Base-by-base conservation (phyloP, 306 rosid genomes). In the Styphnolobium japonicum region DNA sequence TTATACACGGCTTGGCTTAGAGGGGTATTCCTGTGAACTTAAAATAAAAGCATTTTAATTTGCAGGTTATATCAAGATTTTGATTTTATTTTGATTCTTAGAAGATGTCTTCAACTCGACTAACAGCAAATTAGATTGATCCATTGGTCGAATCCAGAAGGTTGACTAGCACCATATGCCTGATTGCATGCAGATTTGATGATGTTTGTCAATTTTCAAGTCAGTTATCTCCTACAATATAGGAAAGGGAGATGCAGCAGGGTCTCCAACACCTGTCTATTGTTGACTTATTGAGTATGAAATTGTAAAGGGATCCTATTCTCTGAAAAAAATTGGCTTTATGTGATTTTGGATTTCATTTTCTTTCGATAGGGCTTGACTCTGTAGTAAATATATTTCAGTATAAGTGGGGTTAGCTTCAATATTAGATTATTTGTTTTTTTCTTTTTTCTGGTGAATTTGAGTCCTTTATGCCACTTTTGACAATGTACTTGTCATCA, bases 21-120 rank as follows among this genome's bases (percentile, higher is more conserved):
- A 27, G 49, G 14, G 39, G 37, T 39, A 31, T 67, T 78, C 75
- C 23, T 79, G n/a, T 69, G 36, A 63, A n/a, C n/a, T n/a, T n/a
- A n/a, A n/a, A 67, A 62, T 52, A 29, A 1, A 40, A 9, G 19
- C 76, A 52, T 80, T 67, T 80, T 61, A 57, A 71, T 72, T 76
- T 80, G 70, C 85, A 86, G 89, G 87, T 79, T 43, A 61, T 83
- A 21, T 80, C 85, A 72, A 76, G 81, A 80, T 85, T 68, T 81
- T 78, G 76, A 85, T 75, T 61, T 21, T 55, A 39, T 25, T 46
- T 52, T 22, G 48, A 14, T 73, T 73, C 56, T 23, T 36, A 7
- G 66, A 73, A 67, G 71, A 34, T 15, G 34, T 45, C 39, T 73
- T 61, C 48, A 64, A 15, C 78, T 34, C 40, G 43, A 39, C 53